phyloP scores from a whole-genome alignment of 495 filamentous ascomycete genomes.

The Xylaria palmicola region DNA sequence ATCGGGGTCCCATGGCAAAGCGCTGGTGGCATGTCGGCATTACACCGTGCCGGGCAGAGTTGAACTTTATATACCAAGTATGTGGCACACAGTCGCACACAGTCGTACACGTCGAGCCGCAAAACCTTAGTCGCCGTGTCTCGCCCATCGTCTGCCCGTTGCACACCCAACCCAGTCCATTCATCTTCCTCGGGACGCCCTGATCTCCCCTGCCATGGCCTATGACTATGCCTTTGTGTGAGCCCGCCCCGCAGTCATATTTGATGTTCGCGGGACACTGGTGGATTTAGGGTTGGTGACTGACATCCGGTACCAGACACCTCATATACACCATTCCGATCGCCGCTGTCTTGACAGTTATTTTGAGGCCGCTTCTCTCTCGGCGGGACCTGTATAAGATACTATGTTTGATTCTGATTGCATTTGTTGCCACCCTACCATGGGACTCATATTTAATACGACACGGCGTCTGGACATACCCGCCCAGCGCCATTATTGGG shows the following conservation, averaged over 20 bases:
- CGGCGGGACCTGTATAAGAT: conserved; percentile 59
- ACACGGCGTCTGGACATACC: conserved; percentile 66
- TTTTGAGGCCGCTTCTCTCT: conserved; percentile 59
- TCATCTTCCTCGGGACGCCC: background rate
- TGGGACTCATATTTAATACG: conserved; percentile 72
- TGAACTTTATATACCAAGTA: conserved; percentile 10
- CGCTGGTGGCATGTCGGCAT: background rate
- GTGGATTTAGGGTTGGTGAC: background rate
- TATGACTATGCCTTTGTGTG: conserved; percentile 67
- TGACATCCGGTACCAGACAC: conserved; percentile 47
- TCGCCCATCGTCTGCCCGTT: background rate
- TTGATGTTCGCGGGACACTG: background rate
- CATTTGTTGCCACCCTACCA: conserved; percentile 61
- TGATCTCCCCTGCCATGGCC: conserved; percentile 49
- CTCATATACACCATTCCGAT: conserved; percentile 66
- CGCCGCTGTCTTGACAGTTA: conserved; percentile 53
- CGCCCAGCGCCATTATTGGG: conserved; percentile 56
- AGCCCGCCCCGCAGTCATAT: conserved; percentile 25
- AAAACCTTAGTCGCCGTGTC: background rate
- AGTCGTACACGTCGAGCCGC: too few relatives aligned
- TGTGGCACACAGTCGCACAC: background rate
- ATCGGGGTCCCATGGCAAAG: conserved; percentile 1
- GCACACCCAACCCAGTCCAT: background rate
- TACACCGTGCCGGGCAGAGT: conserved; percentile 1
- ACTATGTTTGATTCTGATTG: conserved; percentile 52